Evolutionary conservation across 2,329 filamentous ascomycete genomes (phyloP).

Genomic region (Cercospora canescens): DNA sequence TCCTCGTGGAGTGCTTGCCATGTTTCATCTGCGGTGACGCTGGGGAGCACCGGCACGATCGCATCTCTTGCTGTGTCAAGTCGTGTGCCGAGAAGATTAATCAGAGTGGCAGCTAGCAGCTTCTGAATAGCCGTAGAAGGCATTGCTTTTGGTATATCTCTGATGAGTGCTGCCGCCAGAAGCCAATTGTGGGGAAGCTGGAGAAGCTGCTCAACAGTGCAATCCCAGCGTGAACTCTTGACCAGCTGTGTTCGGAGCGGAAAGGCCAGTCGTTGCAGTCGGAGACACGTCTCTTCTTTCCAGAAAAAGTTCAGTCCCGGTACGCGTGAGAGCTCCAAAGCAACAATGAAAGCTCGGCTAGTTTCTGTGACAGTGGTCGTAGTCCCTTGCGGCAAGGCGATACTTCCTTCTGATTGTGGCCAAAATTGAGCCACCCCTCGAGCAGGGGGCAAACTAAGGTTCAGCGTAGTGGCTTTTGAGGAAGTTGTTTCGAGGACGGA

Average conservation of each 20-base stretch:
- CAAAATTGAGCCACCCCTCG: constrained; percentile 40
- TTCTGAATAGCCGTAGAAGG: constrained; percentile 18
- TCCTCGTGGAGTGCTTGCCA: constrained; percentile 29
- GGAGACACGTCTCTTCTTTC: constrained; percentile 24
- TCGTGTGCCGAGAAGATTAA: constrained; percentile 13
- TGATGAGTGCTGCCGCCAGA: constrained; percentile 18
- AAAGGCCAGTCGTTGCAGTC: constrained; percentile 21
- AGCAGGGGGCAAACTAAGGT: constrained; percentile 41
- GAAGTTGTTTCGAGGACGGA: constrained; percentile 40
- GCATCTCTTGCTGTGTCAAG: constrained; percentile 11
- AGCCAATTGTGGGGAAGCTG: constrained; percentile 8
- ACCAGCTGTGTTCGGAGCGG: constrained; percentile 18
- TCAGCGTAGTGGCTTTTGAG: constrained; percentile 24
- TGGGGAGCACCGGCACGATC: constrained; percentile 21
- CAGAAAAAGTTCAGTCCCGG: constrained; percentile 21
- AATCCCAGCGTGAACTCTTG: constrained; percentile 25
- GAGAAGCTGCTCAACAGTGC: constrained; percentile 20
- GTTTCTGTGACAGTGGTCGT: constrained; percentile 32
- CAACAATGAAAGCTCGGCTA: constrained; percentile 26
- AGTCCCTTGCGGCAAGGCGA: constrained; percentile 43
- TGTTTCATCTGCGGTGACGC: constrained; percentile 8
- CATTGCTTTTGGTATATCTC: constrained; percentile 2
- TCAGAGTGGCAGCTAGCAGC: constrained; percentile 19
- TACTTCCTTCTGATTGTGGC: constrained; percentile 40
- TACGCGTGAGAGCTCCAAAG: constrained; percentile 28